phyloP scores from a whole-genome alignment of 495 filamentous ascomycete genomes.

The Copromyces sp. region DNA sequence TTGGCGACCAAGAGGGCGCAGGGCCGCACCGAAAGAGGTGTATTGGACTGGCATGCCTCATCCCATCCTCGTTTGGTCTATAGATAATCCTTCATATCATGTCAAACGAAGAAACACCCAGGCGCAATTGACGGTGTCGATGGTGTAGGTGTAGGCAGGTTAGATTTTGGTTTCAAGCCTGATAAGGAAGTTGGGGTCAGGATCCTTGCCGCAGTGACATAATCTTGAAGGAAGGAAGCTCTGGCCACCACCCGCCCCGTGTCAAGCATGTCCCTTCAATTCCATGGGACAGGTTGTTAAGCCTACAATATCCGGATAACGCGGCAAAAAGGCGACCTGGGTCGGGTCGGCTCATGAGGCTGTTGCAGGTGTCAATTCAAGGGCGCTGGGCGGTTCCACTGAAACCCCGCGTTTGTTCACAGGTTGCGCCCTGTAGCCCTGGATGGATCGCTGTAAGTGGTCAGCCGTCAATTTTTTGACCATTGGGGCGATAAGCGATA shows the following conservation, averaged over 20 bases:
- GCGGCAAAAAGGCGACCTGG: not conserved
- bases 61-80: conserved; percentile 14
- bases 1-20: conserved; percentile 10
- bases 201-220: not conserved
- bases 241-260: not conserved
- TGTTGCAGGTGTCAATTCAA: not conserved
- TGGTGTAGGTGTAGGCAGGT: not conserved
- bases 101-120: not conserved
- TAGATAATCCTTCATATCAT: not conserved
- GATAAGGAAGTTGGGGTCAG: not conserved
- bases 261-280: not conserved
- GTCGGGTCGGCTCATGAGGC: not conserved
- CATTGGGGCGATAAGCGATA: not conserved
- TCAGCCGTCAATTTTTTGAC: not conserved
- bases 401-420: not conserved
- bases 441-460: not conserved
- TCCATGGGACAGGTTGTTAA: not conserved
- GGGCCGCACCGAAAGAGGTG: conserved; percentile 15
- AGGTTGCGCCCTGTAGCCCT: not conserved
- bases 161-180: not conserved
- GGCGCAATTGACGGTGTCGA: not conserved
- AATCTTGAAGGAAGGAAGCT: not conserved
- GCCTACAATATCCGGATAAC: not conserved
- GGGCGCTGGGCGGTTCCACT: not conserved
- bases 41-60: conserved; percentile 46